Conservation (phyloP, 2,329 filamentous ascomycete genomes). For the Coniosporium tulheliwenetii region DNA sequence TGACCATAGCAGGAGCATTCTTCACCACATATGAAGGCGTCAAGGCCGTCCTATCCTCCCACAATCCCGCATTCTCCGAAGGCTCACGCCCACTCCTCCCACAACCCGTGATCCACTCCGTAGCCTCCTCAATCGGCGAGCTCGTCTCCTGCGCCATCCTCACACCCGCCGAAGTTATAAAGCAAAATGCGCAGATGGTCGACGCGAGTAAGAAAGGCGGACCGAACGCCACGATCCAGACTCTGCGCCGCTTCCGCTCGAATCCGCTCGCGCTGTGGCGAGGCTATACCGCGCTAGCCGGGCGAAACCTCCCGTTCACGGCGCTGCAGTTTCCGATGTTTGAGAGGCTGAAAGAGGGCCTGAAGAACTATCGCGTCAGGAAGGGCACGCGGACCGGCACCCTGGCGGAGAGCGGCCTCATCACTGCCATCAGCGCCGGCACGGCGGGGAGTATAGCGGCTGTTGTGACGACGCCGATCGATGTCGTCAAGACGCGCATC, state of each 20-base stretch:
- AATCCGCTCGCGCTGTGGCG: slow-evolving; percentile 41
- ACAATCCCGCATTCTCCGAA: slow-evolving; percentile 27
- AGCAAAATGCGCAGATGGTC: slow-evolving; percentile 87
- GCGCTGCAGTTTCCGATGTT: slow-evolving; percentile 82
- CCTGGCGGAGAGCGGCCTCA: slow-evolving; percentile 49
- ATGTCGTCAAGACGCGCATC: slow-evolving; percentile 79
- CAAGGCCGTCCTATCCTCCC: slow-evolving; percentile 44
- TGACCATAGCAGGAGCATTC: slow-evolving; percentile 55
- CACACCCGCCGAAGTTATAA: slow-evolving; percentile 78
- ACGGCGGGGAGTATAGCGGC: slow-evolving; percentile 60
- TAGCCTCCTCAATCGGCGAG: slow-evolving; percentile 63
- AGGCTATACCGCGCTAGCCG: slow-evolving; percentile 69
- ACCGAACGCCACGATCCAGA: slow-evolving; percentile 37
- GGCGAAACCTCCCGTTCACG: slow-evolving; percentile 74
- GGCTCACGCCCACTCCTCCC: slow-evolving; percentile 35
- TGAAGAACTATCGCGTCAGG: slow-evolving; percentile 30
- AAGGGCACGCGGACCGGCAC: slow-evolving; percentile 19
- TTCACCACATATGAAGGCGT: slow-evolving; percentile 78
- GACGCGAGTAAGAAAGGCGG: slow-evolving; percentile 16
- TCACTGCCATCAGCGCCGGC: slow-evolving; percentile 62
- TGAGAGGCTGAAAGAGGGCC: slow-evolving; percentile 46
- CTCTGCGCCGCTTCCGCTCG: slow-evolving; percentile 39
- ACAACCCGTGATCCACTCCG: slow-evolving; percentile 53
- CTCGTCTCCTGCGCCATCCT: slow-evolving; percentile 74
- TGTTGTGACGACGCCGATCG: slow-evolving; percentile 72